Conservation (phyloP, 2,329 filamentous ascomycete species). For the Diaporthe ilicicola region DNA sequence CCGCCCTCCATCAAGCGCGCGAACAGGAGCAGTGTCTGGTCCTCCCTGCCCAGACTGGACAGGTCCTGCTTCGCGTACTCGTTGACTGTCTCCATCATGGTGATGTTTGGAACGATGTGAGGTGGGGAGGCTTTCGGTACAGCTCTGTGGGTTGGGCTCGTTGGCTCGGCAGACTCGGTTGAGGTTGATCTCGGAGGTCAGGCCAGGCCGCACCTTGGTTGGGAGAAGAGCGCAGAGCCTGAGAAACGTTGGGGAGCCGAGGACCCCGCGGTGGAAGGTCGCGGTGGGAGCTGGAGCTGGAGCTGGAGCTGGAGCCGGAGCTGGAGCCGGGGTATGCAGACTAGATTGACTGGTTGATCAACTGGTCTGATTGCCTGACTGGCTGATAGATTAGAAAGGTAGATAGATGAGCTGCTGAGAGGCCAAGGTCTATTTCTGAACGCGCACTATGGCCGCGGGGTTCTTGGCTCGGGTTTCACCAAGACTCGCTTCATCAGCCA, state of each 20-base stretch:
- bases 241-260: constrained; percentile 6
- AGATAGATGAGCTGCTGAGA: neutral
- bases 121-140: neutral
- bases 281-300: neutral
- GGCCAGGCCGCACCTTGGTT: neutral
- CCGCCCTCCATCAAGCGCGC: constrained; percentile 92
- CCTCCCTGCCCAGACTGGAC: constrained; percentile 54
- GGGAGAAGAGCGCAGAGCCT: neutral
- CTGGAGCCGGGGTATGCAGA: constrained; percentile 8
- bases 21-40: constrained; percentile 79
- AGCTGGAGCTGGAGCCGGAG: neutral
- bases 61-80: constrained; percentile 42
- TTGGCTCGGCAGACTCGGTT: neutral
- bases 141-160: neutral
- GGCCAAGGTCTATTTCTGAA: neutral
- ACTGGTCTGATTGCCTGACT: neutral
- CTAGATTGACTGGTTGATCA: neutral
- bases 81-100: constrained; percentile 46
- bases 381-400: neutral
- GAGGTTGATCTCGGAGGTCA: neutral
- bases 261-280: neutral
- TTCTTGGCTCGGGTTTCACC: constrained; percentile 31
- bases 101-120: neutral
- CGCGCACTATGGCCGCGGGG: neutral
- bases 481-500: constrained; percentile 3